These are phyloP conservation scores for Dactylellina drechsleri DNA, from an alignment of 2,329 filamentous ascomycete species.

Conservation along the genomic window DNA sequence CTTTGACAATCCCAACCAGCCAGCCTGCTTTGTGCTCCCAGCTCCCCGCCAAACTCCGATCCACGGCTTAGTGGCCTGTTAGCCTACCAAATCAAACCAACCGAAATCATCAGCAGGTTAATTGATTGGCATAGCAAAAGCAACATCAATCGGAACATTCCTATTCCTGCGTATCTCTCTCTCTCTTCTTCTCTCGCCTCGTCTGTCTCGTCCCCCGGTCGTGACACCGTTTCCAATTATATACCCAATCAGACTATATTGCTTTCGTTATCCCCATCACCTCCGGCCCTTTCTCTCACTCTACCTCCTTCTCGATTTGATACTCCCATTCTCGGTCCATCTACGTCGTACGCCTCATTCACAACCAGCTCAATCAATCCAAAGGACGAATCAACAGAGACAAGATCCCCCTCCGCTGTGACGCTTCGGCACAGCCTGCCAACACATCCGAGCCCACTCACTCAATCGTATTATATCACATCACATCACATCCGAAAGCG, in stretches of 20 bases:
- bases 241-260: no score
- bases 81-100: background rate
- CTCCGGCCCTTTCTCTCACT: background rate
- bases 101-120: background rate
- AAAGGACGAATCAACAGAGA: no score
- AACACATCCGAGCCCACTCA: conserved; percentile 20
- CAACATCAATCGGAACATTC: no score
- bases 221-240: no score
- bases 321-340: no score
- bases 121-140: conserved; percentile 1
- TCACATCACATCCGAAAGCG: background rate
- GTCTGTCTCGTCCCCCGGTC: conserved; percentile 3
- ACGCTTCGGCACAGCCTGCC: conserved; percentile 9
- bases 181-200: background rate
- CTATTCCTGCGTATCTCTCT: background rate
- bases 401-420: no score
- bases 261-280: background rate
- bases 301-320: no score
- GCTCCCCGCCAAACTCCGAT: background rate
- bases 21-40: no score
- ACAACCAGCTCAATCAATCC: no score
- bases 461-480: background rate
- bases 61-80: background rate
- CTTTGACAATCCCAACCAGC: conserved; percentile 1
- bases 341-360: no score